phyloP scores from a whole-genome alignment of 805 yeast species.

The Starmerella khaoyaiensis region DNA sequence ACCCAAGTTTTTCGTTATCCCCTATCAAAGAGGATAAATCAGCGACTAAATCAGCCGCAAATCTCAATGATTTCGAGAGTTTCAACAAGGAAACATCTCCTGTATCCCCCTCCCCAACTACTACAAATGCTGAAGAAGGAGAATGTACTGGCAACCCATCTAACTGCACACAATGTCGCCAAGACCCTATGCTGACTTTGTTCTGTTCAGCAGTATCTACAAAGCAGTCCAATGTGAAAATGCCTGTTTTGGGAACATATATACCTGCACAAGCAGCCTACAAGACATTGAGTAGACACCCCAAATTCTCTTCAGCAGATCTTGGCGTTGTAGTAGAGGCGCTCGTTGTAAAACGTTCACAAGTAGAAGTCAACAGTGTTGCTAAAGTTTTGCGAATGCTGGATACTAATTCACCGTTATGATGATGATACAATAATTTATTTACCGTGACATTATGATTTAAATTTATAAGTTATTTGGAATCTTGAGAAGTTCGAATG shows the following conservation, averaged over 20 bases:
- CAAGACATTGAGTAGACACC: constrained; percentile 71
- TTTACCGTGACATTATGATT: not conserved
- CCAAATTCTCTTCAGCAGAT: constrained; percentile 59
- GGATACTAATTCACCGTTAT: constrained; percentile 38
- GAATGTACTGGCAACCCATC: constrained; percentile 80
- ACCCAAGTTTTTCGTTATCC: too few species aligned
- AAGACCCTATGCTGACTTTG: constrained; percentile 75
- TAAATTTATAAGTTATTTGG: not conserved
- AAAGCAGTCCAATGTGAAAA: constrained; percentile 15
- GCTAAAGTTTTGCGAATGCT: constrained; percentile 73
- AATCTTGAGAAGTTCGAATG: constrained; percentile 29
- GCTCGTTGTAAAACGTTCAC: constrained; percentile 71
- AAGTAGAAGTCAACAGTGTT: constrained; percentile 82
- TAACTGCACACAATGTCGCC: constrained; percentile 67
- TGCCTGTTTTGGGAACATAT: constrained; percentile 31
- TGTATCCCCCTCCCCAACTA: too few species aligned
- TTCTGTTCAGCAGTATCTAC: constrained; percentile 79
- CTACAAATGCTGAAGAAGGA: constrained; percentile 16
- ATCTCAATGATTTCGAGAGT: too few species aligned
- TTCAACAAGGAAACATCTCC: too few species aligned
- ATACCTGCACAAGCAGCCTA: constrained; percentile 88
- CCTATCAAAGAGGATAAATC: too few species aligned
- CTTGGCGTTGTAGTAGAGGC: constrained; percentile 62
- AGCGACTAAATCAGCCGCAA: too few species aligned
- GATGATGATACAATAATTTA: not conserved